Conservation (phyloP, 192 early-diverging fungal genomes). For the Coemansia sp. region DNA sequence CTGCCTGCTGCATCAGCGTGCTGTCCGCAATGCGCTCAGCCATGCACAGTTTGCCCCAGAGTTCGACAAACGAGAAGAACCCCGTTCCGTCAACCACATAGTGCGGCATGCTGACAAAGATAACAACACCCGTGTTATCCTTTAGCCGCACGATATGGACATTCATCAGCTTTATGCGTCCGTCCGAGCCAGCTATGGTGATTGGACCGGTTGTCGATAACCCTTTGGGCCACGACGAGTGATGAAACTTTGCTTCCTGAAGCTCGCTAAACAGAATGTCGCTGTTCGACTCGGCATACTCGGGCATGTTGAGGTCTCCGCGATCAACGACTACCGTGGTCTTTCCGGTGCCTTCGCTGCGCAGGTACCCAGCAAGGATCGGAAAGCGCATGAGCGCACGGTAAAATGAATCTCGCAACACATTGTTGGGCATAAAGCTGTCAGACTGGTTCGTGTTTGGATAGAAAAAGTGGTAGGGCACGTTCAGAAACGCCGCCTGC, state of each 20-base stretch:
- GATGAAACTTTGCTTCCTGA: constrained; percentile 31
- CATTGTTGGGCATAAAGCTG: constrained; percentile 41
- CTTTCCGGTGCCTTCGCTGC: constrained; percentile 12
- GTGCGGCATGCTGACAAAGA: constrained; percentile 48
- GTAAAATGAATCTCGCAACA: constrained; percentile 30
- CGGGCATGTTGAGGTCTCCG: constrained; percentile 43
- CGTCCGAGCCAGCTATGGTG: constrained; percentile 24
- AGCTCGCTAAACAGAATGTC: constrained; percentile 15
- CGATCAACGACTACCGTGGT: constrained; percentile 29
- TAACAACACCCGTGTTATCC: constrained; percentile 34
- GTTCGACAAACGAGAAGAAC: constrained; percentile 42
- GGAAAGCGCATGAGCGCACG: constrained; percentile 33
- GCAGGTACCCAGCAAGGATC: constrained; percentile 34
- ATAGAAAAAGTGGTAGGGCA: constrained; percentile 48
- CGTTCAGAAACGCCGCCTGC: constrained; percentile 48
- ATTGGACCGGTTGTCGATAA: constrained; percentile 27
- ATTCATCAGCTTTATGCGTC: constrained; percentile 27
- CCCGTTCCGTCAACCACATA: constrained; percentile 48
- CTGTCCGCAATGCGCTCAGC: constrained; percentile 8
- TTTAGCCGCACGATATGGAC: constrained; percentile 35
- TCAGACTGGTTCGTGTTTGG: constrained; percentile 22
- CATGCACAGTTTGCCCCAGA: constrained; percentile 32
- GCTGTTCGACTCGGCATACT: constrained; percentile 37
- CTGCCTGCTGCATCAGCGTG: not conserved
- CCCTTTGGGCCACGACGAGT: constrained; percentile 42